Conservation (phyloP, 2,329 filamentous ascomycete species). For the Fusarium pseudograminearum region DNA sequence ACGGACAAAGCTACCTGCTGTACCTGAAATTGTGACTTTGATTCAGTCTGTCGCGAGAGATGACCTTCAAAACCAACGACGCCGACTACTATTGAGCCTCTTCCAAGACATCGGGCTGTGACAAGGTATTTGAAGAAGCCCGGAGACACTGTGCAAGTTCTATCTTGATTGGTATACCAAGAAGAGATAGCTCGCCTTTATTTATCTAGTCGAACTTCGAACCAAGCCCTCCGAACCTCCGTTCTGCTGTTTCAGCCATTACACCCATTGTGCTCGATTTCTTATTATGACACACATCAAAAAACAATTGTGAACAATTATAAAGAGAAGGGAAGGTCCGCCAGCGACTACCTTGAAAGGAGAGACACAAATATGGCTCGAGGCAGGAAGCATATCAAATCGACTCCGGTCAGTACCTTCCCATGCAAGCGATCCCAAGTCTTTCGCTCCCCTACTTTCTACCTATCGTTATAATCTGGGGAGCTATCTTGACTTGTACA, state of each 20-base stretch:
- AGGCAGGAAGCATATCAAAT: constrained; percentile 38
- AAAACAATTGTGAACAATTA: not conserved
- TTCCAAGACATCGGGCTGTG: not conserved
- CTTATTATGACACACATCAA: not conserved
- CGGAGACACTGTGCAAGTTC: not conserved
- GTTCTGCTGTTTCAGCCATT: not conserved
- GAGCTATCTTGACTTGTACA: constrained; percentile 27
- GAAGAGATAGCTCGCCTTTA: not conserved
- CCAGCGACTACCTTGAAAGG: constrained; percentile 4
- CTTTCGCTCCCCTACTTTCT: constrained; percentile 16
- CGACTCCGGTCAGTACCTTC: constrained; percentile 35
- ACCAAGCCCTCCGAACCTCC: not conserved
- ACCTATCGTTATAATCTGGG: constrained; percentile 34
- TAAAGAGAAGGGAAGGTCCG: not conserved
- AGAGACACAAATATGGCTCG: constrained; percentile 30
- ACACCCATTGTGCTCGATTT: not conserved
- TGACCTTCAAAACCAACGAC: not conserved
- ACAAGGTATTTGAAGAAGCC: not conserved
- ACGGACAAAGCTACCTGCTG: not conserved
- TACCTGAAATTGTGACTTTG: not conserved
- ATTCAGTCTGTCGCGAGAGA: not conserved
- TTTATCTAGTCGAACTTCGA: not conserved
- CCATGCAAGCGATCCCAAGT: not conserved
- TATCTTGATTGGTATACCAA: not conserved
- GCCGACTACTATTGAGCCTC: not conserved